Conservation (phyloP, 306 rosid genomes). For the Vicia faba region DNA sequence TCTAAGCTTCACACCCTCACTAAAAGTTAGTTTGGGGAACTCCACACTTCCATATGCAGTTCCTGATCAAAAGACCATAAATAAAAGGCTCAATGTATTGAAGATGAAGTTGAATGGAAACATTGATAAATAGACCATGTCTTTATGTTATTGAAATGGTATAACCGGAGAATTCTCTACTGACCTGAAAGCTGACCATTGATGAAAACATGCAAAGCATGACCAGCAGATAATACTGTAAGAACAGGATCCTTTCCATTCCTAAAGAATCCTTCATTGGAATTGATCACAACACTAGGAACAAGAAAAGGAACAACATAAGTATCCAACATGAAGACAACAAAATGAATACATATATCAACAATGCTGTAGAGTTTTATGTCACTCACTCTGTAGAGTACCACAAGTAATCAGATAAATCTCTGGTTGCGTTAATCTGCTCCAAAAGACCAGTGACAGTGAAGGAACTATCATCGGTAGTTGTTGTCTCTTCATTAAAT, state of each 20-base stretch:
- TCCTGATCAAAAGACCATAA: slow-evolving; percentile 52
- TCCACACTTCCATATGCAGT: slow-evolving; percentile 88
- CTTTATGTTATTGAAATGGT: background rate
- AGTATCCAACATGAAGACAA: slow-evolving; percentile 9
- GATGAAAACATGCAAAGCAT: slow-evolving; percentile 90
- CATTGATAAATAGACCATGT: background rate
- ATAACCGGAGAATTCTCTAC: slow-evolving; percentile 27
- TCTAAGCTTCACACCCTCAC: slow-evolving; percentile 68
- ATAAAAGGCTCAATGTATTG: slow-evolving; percentile 24
- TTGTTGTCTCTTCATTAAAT: slow-evolving; percentile 73
- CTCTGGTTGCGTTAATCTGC: slow-evolving; percentile 94
- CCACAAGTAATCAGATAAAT: slow-evolving; percentile 92
- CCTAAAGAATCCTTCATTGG: slow-evolving; percentile 71
- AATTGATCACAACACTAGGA: slow-evolving; percentile 72
- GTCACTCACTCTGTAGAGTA: slow-evolving; percentile 95
- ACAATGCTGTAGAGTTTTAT: slow-evolving; percentile 23
- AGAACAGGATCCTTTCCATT: slow-evolving; percentile 73
- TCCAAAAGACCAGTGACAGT: slow-evolving; percentile 78
- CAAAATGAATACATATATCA: background rate
- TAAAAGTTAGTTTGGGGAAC: slow-evolving; percentile 77
- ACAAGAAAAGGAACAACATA: slow-evolving; percentile 19
- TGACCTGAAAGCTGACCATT: slow-evolving; percentile 80
- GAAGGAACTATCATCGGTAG: slow-evolving; percentile 70
- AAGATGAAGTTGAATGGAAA: slow-evolving; percentile 18
- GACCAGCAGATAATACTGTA: slow-evolving; percentile 87